These are phyloP conservation scores for Lunasporangiospora selenospora DNA, from an alignment of 192 early-diverging fungal genomes.

Conservation along the genomic window DNA sequence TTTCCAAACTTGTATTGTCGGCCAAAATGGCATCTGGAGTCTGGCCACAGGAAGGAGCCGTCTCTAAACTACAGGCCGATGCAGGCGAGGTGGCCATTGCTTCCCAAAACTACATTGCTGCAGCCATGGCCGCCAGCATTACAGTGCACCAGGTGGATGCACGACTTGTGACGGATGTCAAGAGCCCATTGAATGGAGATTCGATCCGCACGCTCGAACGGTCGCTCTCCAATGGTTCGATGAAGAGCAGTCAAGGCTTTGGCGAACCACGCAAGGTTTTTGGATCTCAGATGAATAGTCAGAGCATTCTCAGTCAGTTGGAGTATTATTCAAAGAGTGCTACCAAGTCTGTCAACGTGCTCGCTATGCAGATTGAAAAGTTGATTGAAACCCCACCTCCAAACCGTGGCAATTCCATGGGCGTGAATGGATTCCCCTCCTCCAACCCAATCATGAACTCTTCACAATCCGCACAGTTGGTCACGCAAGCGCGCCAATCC, in stretches of 20 bases:
- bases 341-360: constrained; percentile 34
- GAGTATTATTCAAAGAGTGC: constrained; percentile 49
- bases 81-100: constrained; percentile 76
- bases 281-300: constrained; percentile 35
- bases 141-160: constrained; percentile 42
- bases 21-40: constrained; percentile 84
- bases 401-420: background rate
- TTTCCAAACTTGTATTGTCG: constrained; percentile 85
- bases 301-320: constrained; percentile 40
- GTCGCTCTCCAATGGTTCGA: constrained; percentile 25
- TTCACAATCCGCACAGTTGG: constrained; percentile 43
- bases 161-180: constrained; percentile 34
- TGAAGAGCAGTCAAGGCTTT: constrained; percentile 3
- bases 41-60: constrained; percentile 87
- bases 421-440: constrained; percentile 4
- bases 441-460: constrained; percentile 40
- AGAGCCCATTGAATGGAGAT: constrained; percentile 22
- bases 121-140: constrained; percentile 32
- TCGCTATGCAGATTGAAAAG: constrained; percentile 44
- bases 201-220: constrained; percentile 1
- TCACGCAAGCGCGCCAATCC: constrained; percentile 46
- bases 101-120: constrained; percentile 69
- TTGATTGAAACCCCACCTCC: constrained; percentile 23
- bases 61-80: constrained; percentile 71
- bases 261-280: constrained; percentile 32